phyloP scores from a whole-genome alignment of 106 monocot species.

The Dendrobium officinale region DNA sequence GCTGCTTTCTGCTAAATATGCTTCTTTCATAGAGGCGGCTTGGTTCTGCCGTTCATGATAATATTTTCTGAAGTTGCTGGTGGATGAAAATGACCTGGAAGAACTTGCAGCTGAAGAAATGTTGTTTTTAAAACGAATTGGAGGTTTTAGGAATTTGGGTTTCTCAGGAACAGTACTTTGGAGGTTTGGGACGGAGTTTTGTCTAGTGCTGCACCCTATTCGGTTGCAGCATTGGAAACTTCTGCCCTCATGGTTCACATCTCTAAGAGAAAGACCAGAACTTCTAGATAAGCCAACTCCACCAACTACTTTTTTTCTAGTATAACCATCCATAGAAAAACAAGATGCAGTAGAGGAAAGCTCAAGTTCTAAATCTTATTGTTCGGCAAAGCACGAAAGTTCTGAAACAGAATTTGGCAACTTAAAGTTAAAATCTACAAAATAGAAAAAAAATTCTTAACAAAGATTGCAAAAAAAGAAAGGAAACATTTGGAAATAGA shows the following conservation, averaged over 20 bases:
- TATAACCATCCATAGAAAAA: conserved; percentile 35
- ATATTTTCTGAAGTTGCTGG: conserved; percentile 20
- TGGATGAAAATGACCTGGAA: conserved; percentile 19
- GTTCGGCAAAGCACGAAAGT: background rate
- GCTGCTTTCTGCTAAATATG: conserved; percentile 22
- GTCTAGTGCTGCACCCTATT: conserved; percentile 35
- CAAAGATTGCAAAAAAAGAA: conserved; percentile 1
- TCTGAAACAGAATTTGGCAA: conserved; percentile 4
- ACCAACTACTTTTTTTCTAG: conserved; percentile 15
- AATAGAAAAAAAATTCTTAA: background rate
- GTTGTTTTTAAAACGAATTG: conserved; percentile 25
- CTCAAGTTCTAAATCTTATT: background rate
- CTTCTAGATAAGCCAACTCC: conserved; percentile 14
- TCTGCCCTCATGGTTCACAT: conserved; percentile 30
- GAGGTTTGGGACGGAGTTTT: conserved; percentile 16
- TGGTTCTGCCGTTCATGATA: conserved; percentile 13
- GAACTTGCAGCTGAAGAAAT: conserved; percentile 29
- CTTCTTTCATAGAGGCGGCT: conserved; percentile 13
- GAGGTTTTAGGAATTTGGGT: conserved; percentile 20
- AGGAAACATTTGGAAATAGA: background rate
- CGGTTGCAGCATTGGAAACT: conserved; percentile 26
- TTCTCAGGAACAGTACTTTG: conserved; percentile 25
- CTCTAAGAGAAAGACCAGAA: conserved; percentile 21
- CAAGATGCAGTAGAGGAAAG: background rate
- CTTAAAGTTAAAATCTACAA: background rate